Conservation (phyloP, 495 filamentous ascomycete species). For the Lasiosphaeria miniovina region DNA sequence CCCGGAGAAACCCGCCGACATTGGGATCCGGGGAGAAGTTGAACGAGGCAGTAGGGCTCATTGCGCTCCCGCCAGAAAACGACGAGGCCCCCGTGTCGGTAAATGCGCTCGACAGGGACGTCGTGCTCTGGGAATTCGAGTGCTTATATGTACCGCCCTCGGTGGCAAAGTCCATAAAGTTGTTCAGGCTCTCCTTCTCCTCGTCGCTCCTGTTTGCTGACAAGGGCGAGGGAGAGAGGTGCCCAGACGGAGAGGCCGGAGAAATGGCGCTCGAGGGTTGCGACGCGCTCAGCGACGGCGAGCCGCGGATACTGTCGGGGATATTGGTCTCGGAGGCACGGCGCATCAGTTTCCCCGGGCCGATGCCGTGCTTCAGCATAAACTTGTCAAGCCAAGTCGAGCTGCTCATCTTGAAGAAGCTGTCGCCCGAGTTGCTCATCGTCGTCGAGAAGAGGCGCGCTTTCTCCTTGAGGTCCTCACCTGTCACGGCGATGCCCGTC, state of each 20-base stretch:
- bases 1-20: constrained; percentile 64
- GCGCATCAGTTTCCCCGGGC: constrained; percentile 57
- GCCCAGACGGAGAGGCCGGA: constrained; percentile 64
- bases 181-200: constrained; percentile 44
- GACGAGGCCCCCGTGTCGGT: constrained; percentile 62
- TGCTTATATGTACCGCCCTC: constrained; percentile 51
- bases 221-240: constrained; percentile 62
- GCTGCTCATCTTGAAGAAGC: constrained; percentile 70
- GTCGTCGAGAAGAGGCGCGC: constrained; percentile 80
- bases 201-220: constrained; percentile 69
- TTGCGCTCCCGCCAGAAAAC: constrained; percentile 64
- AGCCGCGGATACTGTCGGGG: constrained; percentile 54
- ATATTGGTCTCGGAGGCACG: constrained; percentile 70
- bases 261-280: constrained; percentile 72
- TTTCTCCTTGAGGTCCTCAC: constrained; percentile 83
- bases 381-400: constrained; percentile 92
- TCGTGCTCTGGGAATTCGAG: constrained; percentile 53
- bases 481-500: constrained; percentile 72
- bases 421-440: constrained; percentile 65
- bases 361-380: constrained; percentile 84
- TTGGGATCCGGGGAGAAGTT: constrained; percentile 72
- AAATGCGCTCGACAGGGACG: constrained; percentile 54
- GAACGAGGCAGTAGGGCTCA: constrained; percentile 84
- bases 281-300: constrained; percentile 51
- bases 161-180: constrained; percentile 49